These are phyloP conservation scores for Pseudisothecium myosuroides DNA, from an alignment of 225 moss, liverwort and hornwort genomes.

Conservation along the genomic window DNA sequence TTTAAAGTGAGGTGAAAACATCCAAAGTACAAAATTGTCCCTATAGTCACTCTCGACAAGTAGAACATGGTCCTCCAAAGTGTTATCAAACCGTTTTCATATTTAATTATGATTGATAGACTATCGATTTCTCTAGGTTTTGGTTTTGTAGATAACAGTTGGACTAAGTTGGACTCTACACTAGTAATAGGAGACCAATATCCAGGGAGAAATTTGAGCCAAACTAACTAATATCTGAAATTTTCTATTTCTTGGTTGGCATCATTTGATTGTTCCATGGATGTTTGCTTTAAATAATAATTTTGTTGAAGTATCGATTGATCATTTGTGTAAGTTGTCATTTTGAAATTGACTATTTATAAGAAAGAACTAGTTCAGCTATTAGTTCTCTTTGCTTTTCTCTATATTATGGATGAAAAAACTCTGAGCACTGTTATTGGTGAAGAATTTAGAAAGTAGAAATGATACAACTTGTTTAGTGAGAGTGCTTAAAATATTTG, in stretches of 20 bases:
- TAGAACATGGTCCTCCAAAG: no score
- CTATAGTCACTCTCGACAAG: no score
- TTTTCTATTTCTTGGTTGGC: background rate
- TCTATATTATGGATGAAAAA: no score
- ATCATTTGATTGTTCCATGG: background rate
- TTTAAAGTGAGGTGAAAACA: background rate
- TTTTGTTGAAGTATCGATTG: background rate
- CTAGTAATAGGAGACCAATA: background rate
- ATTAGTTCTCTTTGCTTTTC: background rate
- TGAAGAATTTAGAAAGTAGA: background rate
- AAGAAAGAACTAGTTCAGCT: background rate
- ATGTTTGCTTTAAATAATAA: background rate
- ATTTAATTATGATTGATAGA: background rate
- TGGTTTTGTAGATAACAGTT: background rate
- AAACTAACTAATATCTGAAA: background rate
- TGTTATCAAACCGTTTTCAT: no score
- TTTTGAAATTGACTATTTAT: background rate
- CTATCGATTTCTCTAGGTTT: no score
- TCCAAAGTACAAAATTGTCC: fast-evolving
- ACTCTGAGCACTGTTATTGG: no score
- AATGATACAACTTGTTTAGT: background rate
- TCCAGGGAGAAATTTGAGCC: background rate
- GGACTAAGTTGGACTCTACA: no score
- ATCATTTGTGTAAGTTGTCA: background rate
- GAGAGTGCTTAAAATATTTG: no score